Evolutionary conservation across 345 rosid species (phyloP), one percentile per base, ranked within the genome.

Genomic region (Kernera saxatilis): DNA sequence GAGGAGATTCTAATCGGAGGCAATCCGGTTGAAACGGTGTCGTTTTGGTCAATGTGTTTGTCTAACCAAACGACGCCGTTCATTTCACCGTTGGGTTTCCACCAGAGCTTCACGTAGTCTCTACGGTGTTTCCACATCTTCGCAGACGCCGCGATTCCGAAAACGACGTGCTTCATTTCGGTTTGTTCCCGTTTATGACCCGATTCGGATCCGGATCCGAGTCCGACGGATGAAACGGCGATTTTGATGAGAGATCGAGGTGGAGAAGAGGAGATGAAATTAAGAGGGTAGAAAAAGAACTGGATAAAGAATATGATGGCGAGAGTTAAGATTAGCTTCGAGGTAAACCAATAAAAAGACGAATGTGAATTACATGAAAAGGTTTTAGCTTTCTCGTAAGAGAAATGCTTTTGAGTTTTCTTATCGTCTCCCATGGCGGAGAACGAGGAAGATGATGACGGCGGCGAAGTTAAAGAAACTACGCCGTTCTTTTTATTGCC

Each of bases 21-120:
- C 25, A 89, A 50, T 7, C 23, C 40, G 15, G 35, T 30, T 1
- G 77, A 77, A 8, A 51, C 76, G 35, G 67, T 29, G 39, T 54
- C 65, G 69, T 74, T 81, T 22, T 56, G 26, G 10, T 18, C 2
- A 1, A 82, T 69, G 19, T 53, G 71, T 50, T 64, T 61, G 77
- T 92, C 90, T n/a, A 88, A 62, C 96, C 98, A 92, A 27, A 90
- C 90, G 51, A 77, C 17, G 8, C 91, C 98, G 2, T 84, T 79
- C 94, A 83, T 89, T 1, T 64, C 64, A 1, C 75, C 44, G 13
- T 61, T 36, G 1, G 86, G 86, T 41, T 68, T 78, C 89, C 92
- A 90, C 98, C 98, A 89, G 26, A 82, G 71, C 74, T 88, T 90
- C 52, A 88, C 67, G 73, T 89, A 92, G 9, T 86, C 70, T 73